Conservation (phyloP, 495 filamentous ascomycete genomes). For the Daldinia vernicosa region DNA sequence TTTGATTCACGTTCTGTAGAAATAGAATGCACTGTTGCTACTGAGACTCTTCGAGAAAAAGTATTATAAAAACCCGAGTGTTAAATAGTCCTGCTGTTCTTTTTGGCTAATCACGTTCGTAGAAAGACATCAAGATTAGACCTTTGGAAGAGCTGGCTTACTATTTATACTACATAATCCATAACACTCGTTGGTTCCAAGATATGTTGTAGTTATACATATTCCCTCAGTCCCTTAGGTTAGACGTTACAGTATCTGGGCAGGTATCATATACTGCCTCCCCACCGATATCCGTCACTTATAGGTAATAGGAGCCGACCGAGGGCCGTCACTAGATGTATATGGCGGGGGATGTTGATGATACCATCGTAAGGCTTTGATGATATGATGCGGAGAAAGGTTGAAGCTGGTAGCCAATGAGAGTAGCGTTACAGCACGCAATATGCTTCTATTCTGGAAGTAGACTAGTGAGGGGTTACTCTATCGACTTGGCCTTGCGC, state of each 20-base stretch:
- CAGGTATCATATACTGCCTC: not conserved
- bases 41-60: too few species aligned
- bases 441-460: slow-evolving; percentile 32
- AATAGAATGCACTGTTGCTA: too few species aligned
- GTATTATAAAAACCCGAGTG: too few species aligned
- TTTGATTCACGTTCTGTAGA: too few species aligned
- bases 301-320: slow-evolving; percentile 11
- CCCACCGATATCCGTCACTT: slow-evolving; percentile 29
- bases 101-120: not conserved
- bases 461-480: slow-evolving; percentile 44
- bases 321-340: slow-evolving; percentile 22
- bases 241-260: not conserved
- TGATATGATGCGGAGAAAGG: slow-evolving; percentile 44
- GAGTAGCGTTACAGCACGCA: slow-evolving; percentile 37
- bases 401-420: slow-evolving; percentile 39
- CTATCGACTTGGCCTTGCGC: slow-evolving; percentile 12
- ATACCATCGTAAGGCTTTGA: slow-evolving; percentile 43
- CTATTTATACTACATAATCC: not conserved
- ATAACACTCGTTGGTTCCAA: not conserved
- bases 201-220: not conserved
- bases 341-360: slow-evolving; percentile 26
- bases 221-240: too few species aligned
- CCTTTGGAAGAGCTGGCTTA: not conserved
- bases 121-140: not conserved
- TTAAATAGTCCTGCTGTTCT: too few species aligned